Base-by-base conservation (phyloP, 1,284 basidiomycete species). In the Entoloma clypeatum region DNA sequence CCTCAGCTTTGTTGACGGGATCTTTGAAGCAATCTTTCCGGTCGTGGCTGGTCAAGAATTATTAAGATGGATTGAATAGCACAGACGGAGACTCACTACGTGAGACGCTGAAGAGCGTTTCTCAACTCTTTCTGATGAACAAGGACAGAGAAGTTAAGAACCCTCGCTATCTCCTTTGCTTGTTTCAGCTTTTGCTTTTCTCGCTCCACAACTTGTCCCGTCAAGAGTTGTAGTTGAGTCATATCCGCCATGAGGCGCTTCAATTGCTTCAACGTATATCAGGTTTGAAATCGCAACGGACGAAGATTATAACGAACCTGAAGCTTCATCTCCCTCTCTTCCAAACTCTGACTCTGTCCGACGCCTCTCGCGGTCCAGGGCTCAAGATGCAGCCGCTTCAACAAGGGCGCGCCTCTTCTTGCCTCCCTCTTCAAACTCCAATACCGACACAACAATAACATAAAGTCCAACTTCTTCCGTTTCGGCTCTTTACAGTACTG, bases 341-440 rank as follows among this genome's bases (percentile, higher is more conserved):
- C 86, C 23, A 92, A 88, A 2, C 79, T 86, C 54, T 89, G 75
- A 28, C 79, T 66, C 50, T 78, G 80, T 1, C 71, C 71, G 1
- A 75, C 74, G 13, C 78, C 77, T 17, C 76, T 80, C 1, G 92
- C 89, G 0, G 95, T 96, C 96, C 95, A 99, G 0, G 95, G 96
- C 69, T 99, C 95, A 22, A 99, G 71, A 65, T 99, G 94, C 39
- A 99, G 63, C 36, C 96, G 66, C 64, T 98, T 99, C 53, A 99
- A 67, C 38, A 99, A 63, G 2, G 95, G 94, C 2, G 96, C 96
- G 2, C 96, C 96, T 29, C 95, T 69, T 45, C 95, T 77, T 1
- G 81, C 89, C 61, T 99, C 94, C 4, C 95, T 72, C 64, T 99
- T 98, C 61, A 99, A 62, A 58, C 94, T 97, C 95, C 95, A 99